Evolutionary conservation across 805 yeast genomes (phyloP).

Genomic region (Groenewaldozyma salmanticensis): DNA sequence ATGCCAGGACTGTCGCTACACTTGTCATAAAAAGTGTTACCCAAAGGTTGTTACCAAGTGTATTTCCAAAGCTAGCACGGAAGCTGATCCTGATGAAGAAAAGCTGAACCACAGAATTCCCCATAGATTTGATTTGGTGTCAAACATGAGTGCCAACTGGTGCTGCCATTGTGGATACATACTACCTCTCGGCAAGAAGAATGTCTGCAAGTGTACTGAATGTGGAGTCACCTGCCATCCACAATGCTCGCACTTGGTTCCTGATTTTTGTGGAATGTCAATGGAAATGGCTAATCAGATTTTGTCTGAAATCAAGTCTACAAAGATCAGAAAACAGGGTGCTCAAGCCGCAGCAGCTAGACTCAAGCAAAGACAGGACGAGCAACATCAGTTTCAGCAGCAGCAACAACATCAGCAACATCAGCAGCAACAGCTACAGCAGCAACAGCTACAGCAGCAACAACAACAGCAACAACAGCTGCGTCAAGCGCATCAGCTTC

Average conservation of each 20-base stretch:
- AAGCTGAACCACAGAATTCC: constrained; percentile 94
- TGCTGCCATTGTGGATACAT: constrained; percentile 98
- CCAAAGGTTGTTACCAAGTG: constrained; percentile 73
- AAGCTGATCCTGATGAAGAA: constrained; percentile 56
- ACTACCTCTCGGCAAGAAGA: constrained; percentile 89
- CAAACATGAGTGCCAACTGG: constrained; percentile 96
- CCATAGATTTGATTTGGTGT: constrained; percentile 85
- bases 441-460: constrained; percentile 18
- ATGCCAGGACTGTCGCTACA: constrained; percentile 69
- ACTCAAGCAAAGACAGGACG: constrained; percentile 10
- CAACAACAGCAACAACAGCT: constrained; percentile 6
- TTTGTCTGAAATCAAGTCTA: constrained; percentile 68
- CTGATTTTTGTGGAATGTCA: constrained; percentile 98
- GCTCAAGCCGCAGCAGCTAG: not conserved
- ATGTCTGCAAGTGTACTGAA: constrained; percentile 76
- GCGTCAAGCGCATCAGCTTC: constrained; percentile 8
- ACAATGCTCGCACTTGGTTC: constrained; percentile 86
- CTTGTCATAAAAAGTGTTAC: constrained; percentile 73
- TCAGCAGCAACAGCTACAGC: constrained; percentile 22
- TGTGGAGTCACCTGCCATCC: constrained; percentile 95
- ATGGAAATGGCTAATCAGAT: constrained; percentile 94
- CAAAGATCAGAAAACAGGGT: constrained; percentile 36
- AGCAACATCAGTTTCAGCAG: constrained; percentile 5
- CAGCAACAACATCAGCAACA: constrained; percentile 20
- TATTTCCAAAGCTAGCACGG: constrained; percentile 62